A percentile compares a stretch with the other conserved stretches of the same genome.
Conservation (phyloP, 768 basidiomycete genomes). For the Amanita rimosa region DNA sequence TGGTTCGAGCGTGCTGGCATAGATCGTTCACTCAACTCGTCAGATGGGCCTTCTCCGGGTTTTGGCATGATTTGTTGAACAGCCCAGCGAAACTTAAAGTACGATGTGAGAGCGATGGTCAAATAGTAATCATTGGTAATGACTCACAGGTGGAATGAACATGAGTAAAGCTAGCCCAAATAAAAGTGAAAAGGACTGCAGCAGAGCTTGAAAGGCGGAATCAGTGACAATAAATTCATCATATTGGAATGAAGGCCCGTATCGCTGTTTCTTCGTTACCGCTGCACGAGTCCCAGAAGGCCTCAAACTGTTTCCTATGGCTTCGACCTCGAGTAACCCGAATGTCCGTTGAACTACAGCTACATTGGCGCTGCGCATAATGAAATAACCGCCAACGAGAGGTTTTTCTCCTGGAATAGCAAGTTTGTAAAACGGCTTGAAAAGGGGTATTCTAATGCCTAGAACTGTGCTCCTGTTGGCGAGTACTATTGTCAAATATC, state of each 20-base stretch:
- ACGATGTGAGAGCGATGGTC: not conserved
- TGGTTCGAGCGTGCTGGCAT: not conserved
- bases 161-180: constrained; percentile 19
- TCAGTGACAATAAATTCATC: constrained; percentile 50
- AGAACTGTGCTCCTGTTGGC: not conserved
- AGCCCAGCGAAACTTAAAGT: constrained; percentile 41
- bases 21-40: constrained; percentile 29
- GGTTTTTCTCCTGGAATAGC: constrained; percentile 23
- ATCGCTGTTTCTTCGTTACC: constrained; percentile 21
- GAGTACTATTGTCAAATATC: not conserved
- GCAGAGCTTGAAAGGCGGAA: constrained; percentile 26
- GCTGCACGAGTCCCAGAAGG: not conserved
- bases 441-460: not conserved
- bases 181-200: constrained; percentile 17
- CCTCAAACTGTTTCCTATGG: constrained; percentile 14
- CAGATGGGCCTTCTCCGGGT: constrained; percentile 52
- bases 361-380: constrained; percentile 30
- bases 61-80: constrained; percentile 36
- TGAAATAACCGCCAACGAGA: constrained; percentile 23
- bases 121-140: not conserved
- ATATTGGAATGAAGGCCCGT: constrained; percentile 69
- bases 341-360: constrained; percentile 35
- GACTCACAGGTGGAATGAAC: constrained; percentile 27
- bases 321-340: constrained; percentile 29
- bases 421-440: constrained; percentile 25